A percentile compares a stretch with the other conserved stretches of the same genome.
phyloP scores from a whole-genome alignment of 345 rosid genomes.

The Noccaea bulbosa region DNA sequence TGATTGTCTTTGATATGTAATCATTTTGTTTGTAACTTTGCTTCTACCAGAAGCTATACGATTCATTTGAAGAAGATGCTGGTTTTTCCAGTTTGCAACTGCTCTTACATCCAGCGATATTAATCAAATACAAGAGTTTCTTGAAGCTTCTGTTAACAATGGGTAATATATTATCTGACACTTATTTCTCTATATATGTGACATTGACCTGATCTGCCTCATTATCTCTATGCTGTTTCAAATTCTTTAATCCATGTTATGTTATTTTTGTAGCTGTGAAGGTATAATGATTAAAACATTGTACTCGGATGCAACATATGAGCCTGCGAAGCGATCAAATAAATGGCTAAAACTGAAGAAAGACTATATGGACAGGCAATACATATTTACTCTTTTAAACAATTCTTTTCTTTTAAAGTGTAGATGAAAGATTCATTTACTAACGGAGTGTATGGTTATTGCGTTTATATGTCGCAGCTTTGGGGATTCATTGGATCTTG shows the following conservation, averaged over 20 bases:
- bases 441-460: constrained; percentile 5
- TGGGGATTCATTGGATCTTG: constrained; percentile 91
- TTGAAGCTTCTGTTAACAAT: constrained; percentile 74
- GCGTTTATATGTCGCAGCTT: constrained; percentile 50
- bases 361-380: constrained; percentile 87
- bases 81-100: constrained; percentile 84
- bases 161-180: constrained; percentile 49
- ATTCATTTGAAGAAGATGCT: constrained; percentile 74
- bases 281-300: constrained; percentile 91
- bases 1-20: neutral
- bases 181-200: too few relatives aligned
- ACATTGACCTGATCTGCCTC: neutral
- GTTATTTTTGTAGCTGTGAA: constrained; percentile 71
- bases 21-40: neutral
- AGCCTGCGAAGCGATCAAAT: constrained; percentile 86
- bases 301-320: constrained; percentile 85
- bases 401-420: neutral
- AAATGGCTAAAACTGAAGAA: constrained; percentile 96
- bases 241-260: neutral
- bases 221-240: constrained; percentile 3
- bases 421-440: neutral
- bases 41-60: constrained; percentile 64
- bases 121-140: constrained; percentile 86
- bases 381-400: neutral
- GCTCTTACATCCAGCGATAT: constrained; percentile 76